Evolutionary conservation across 139 green algal species (phyloP).

Genomic region (Chlamydomonas urium): DNA sequence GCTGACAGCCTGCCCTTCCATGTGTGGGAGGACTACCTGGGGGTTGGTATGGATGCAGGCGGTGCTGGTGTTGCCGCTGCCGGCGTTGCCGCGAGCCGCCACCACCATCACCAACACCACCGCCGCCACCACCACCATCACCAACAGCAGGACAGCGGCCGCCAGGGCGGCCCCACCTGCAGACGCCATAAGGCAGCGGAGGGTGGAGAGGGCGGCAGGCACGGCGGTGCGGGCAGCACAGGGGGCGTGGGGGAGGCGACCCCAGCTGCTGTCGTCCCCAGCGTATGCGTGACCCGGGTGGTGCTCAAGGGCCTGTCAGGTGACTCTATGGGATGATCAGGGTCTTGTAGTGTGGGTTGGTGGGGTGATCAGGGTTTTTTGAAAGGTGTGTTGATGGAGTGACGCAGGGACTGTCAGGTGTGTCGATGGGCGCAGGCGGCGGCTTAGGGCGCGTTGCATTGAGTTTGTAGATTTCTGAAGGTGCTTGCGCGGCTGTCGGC

Average conservation of each 20-base stretch:
- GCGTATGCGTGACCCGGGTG: neutral
- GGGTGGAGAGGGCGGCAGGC: neutral
- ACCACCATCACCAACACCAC: too few relatives aligned
- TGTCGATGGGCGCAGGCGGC: neutral
- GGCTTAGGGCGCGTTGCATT: neutral
- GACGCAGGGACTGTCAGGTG: neutral
- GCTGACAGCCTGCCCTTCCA: too few relatives aligned
- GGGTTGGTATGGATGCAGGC: too few relatives aligned
- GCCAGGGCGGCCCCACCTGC: too few relatives aligned
- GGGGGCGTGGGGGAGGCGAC: too few relatives aligned
- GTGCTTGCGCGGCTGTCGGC: neutral
- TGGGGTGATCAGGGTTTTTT: neutral
- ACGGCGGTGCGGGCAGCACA: neutral
- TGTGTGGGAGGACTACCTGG: too few relatives aligned
- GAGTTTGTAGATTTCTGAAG: neutral
- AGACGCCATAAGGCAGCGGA: neutral
- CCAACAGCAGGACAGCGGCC: too few relatives aligned
- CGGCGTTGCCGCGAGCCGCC: too few relatives aligned
- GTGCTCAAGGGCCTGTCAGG: constrained; percentile 1
- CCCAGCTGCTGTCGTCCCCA: neutral
- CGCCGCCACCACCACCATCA: too few relatives aligned
- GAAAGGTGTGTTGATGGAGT: neutral
- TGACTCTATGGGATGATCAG: neutral
- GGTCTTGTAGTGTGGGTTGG: neutral
- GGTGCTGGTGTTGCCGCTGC: too few relatives aligned